Evolutionary conservation across 495 filamentous ascomycete genomes (phyloP), one percentile per base, ranked within the genome.

Genomic region (Hyaloscypha finlandica): DNA sequence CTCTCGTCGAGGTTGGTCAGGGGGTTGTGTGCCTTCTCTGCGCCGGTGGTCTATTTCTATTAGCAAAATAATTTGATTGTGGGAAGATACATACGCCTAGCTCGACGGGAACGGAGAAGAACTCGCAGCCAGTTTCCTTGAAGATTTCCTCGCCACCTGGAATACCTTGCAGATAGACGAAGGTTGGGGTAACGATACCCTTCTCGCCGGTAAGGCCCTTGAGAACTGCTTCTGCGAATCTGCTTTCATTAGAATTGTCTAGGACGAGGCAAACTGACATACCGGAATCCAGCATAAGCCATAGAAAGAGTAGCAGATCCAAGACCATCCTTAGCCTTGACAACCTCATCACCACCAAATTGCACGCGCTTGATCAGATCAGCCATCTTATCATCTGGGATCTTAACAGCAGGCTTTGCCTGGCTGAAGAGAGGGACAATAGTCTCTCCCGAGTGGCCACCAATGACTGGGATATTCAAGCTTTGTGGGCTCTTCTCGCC

Each of bases 341-440:
- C 95, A 72, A 99, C 95, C 84, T 99, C 95, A 74, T 99, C 95
- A 79, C 95, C 95, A 75, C 96, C 96, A 73, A 97, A 98, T 79
- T 99, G 95, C 48, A 98, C 93, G 74, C 95, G 92, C 78, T 97
- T 90, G 74, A 96, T 86, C 55, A 98, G 84, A 64, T 84, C 90
- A 73, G 90, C 91, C 68, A 93, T 89, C 81, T 96, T 92, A 76
- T 96, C 93, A 57, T 81, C 84, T 16, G 94, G 93, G 70, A 98
- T 93, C 33, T 87, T 79, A 74, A 96, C 89, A 53, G 84, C 74
- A 20, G 93, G 91, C 74, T 88, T 86, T 70, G 92, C 86, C 81
- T 94, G 89, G 86, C 92, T 96, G 87, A 98, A 96, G 52, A 99
- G 87, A 54, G 95, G 95, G 65, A 99, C 94, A 76, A 99, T 99